phyloP scores from a whole-genome alignment of 306 rosid genomes.

The Castanea sativa region DNA sequence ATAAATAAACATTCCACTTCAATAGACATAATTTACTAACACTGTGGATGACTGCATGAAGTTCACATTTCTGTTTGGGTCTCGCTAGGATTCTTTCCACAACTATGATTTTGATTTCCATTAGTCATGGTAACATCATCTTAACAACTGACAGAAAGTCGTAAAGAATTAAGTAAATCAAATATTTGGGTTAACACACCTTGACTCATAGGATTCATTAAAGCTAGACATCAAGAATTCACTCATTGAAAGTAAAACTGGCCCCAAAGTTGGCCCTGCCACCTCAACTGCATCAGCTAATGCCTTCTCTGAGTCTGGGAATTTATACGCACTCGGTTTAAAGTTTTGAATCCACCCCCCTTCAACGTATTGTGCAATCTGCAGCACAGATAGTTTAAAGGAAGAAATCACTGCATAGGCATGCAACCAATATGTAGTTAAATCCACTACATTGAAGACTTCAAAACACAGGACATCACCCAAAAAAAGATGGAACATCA shows the following conservation, averaged over 20 bases:
- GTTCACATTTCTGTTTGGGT: background rate
- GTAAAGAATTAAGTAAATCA: conserved; percentile 11
- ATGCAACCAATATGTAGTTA: conserved; percentile 7
- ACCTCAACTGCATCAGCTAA: conserved; percentile 72
- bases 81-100: background rate
- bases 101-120: conserved; percentile 10
- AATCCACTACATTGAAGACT: background rate
- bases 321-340: conserved; percentile 59
- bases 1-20: background rate
- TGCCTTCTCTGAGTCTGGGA: conserved; percentile 76
- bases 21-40: background rate
- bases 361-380: conserved; percentile 64
- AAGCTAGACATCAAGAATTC: conserved; percentile 98
- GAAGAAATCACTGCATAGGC: conserved; percentile 3
- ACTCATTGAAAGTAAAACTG: conserved; percentile 79
- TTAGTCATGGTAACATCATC: background rate
- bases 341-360: conserved; percentile 85
- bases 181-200: conserved; percentile 46
- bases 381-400: conserved; percentile 31
- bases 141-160: background rate
- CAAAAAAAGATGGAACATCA: background rate
- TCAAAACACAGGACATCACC: background rate
- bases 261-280: conserved; percentile 89
- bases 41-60: background rate
- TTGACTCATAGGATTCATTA: conserved; percentile 93